Evolutionary conservation across 2,329 filamentous ascomycete genomes (phyloP), one percentile per base, ranked within the genome.

Genomic region (Cladorrhinum sp.): DNA sequence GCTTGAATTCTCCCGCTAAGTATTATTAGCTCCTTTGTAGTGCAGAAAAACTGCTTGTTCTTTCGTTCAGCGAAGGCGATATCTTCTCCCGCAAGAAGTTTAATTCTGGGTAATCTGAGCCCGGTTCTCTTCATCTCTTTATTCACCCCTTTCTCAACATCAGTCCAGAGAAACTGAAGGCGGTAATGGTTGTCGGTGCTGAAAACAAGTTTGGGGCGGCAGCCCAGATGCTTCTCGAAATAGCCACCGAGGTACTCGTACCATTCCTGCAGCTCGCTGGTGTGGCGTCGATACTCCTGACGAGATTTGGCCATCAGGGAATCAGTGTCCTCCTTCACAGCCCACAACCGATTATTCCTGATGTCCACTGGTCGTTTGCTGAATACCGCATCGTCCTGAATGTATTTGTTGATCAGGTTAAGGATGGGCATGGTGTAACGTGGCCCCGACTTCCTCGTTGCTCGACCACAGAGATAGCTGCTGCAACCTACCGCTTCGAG

Each of bases 321-420:
- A 67, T 91, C 92, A 48, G 95, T 86, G 0, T 91, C 91, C 50
- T 91, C 86, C 83, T 89, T 95, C 29, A 98, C 88, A 22, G 93
- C 93, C 76, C 96, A 97, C 0, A 89, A 91, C 64, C 93, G 82
- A 71, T 98, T 93, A 63, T 97, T 96, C 13, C 93, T 85, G 59
- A 96, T 79, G 63, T 97, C 93, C 3, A 98, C 80, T 0, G 95
- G 89, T 22, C 88, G 85, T 51, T 83, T 90, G 61, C 91, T 89
- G 66, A 90, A 96, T 0, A 81, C 84, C 0, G 92, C 90, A 70
- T 96, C 90, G 8, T 90, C 83, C 64, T 98, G 95, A 66, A 99
- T 87, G 0, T 85, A 85, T 13, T 79, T 76, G 50, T 83, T 77
- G 55, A 99, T 92, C 1, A 89, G 75, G 1, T 81, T 76, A 50